Percentiles rank a stretch among this genome's conserved stretches.
Evolutionary conservation across 75 land plant species (phyloP).

Genomic region (Sequoiadendron giganteum): DNA sequence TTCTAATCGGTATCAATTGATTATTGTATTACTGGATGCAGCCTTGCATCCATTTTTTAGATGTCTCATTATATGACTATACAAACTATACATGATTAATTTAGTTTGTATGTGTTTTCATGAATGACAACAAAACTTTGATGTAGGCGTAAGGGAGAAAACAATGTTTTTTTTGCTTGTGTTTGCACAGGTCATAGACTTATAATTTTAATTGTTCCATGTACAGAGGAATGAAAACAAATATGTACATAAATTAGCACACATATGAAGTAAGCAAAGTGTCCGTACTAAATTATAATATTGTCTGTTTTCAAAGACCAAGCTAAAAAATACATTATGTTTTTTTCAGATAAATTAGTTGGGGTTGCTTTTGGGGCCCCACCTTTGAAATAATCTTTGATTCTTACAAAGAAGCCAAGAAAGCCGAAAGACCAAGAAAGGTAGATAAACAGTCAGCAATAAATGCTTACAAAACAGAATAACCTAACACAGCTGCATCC

Average conservation of each 20-base stretch:
- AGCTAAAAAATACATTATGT: neutral
- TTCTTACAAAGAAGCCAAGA: too few relatives aligned
- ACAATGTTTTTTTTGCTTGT: neutral
- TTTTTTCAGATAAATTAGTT: too few relatives aligned
- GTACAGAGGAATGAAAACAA: neutral
- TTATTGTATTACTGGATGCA: neutral
- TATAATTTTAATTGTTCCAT: neutral
- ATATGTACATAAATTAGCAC: neutral
- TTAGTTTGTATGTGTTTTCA: neutral
- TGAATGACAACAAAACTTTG: neutral
- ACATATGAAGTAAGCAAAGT: neutral
- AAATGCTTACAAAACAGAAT: too few relatives aligned
- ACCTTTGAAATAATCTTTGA: too few relatives aligned
- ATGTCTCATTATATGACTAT: neutral
- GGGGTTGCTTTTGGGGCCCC: too few relatives aligned
- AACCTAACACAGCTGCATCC: too few relatives aligned
- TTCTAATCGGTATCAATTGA: neutral
- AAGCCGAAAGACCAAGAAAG: too few relatives aligned
- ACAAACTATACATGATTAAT: neutral
- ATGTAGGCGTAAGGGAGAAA: neutral
- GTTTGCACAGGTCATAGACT: neutral
- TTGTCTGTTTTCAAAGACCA: neutral
- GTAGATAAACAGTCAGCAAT: too few relatives aligned
- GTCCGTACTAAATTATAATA: neutral
- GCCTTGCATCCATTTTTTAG: neutral